Evolutionary conservation across 73 alveolate species (phyloP).

Genomic region (Uronychia setigera): DNA sequence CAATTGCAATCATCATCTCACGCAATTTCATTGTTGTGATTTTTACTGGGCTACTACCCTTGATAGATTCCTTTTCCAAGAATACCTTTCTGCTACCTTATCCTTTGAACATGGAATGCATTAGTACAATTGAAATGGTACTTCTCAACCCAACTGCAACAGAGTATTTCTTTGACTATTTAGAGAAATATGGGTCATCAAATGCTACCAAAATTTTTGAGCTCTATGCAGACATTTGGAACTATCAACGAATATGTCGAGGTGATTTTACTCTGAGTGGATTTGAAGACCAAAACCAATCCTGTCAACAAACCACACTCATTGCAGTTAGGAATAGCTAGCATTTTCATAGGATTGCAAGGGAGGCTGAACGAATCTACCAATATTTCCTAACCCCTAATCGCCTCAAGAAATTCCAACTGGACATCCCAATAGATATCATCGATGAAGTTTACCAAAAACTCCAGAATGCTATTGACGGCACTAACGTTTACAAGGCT

Average conservation of each 20-base stretch:
- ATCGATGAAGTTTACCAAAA: too few relatives aligned
- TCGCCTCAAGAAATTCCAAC: too few relatives aligned
- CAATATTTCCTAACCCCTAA: too few relatives aligned
- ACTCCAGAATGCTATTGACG: too few relatives aligned
- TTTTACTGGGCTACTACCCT: background rate
- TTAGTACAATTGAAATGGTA: slow-evolving; percentile 35
- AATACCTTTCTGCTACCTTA: slow-evolving; percentile 9
- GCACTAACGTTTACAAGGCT: too few relatives aligned
- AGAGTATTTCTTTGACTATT: slow-evolving; percentile 38
- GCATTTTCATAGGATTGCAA: too few relatives aligned
- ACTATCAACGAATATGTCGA: background rate
- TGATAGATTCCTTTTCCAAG: background rate
- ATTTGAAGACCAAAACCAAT: too few relatives aligned
- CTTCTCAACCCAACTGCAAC: slow-evolving; percentile 44
- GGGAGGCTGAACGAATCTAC: too few relatives aligned
- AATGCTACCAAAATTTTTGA: slow-evolving; percentile 34
- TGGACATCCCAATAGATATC: too few relatives aligned
- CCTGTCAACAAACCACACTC: too few relatives aligned
- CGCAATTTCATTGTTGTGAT: background rate
- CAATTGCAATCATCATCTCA: background rate
- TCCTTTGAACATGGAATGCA: slow-evolving; percentile 49
- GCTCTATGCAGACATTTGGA: slow-evolving; percentile 44
- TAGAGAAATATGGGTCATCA: slow-evolving; percentile 19
- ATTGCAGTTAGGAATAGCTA: too few relatives aligned
- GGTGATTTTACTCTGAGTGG: background rate